phyloP scores from a whole-genome alignment of 202 grass and related monocot species.

The Hordeum pubiflorum region DNA sequence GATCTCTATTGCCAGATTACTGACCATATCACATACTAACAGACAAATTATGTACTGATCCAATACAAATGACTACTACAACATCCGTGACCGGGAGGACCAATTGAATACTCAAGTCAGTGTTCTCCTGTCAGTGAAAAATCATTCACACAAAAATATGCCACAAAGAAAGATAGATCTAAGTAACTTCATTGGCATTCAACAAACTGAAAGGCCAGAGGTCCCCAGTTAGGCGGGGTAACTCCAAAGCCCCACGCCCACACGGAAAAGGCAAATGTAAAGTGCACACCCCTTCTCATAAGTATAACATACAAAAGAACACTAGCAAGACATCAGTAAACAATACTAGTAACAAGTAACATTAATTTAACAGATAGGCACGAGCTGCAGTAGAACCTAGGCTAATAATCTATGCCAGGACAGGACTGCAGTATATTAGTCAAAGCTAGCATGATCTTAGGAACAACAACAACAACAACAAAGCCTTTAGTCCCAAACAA shows the following conservation, averaged over 20 bases:
- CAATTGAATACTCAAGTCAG: not conserved
- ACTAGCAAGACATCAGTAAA: constrained; percentile 23
- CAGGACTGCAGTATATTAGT: not conserved
- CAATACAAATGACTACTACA: not conserved
- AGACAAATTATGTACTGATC: constrained; percentile 3
- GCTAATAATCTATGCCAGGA: not conserved
- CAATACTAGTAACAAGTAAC: not conserved
- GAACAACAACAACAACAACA: no score
- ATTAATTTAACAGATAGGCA: not conserved
- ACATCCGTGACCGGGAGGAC: not conserved
- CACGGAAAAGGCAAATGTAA: not conserved
- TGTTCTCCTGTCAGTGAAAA: no score
- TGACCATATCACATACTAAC: not conserved
- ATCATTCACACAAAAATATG: no score
- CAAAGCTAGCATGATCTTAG: constrained; percentile 1
- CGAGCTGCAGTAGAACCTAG: not conserved
- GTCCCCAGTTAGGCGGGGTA: not conserved
- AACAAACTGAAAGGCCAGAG: not conserved
- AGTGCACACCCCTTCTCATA: constrained; percentile 6
- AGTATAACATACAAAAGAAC: constrained; percentile 21
- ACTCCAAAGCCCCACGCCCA: not conserved
- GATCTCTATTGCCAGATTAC: not conserved
- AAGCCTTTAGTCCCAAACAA: no score
- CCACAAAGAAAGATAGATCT: not conserved
- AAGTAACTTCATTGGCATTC: not conserved